Base-by-base conservation (phyloP, 306 rosid genomes). In the Pachyrhizus erosus region DNA sequence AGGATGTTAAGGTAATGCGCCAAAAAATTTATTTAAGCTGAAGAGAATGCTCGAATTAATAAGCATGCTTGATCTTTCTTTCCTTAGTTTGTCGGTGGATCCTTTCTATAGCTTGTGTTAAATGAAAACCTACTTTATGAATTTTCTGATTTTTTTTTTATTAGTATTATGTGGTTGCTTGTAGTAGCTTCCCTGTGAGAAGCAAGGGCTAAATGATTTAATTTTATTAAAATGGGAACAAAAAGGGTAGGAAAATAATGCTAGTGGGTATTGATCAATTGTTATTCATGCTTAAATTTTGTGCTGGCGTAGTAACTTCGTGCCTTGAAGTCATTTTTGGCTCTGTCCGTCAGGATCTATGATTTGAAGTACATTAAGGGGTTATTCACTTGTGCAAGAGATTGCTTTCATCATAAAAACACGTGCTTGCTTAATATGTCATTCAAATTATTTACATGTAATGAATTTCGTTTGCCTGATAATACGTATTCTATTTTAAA, bases 211-310 rank as follows among this genome's bases (percentile, higher is more conserved):
- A 72, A 58, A 73, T 81, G 82, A 87, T 82, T 82, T 65, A 74
- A 57, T 73, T 34, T 75, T 40, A 78, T 29, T 23, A 42, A 82
- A 69, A 80, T 9, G 65, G 29, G 21, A 27, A 23, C 86, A 83
- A 24, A 57, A 71, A 51, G 9, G 55, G 49, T 70, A 66, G 49
- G 37, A 49, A 52, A 60, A 86, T 73, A 72, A 73, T 86, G 70
- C 79, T 39, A 84, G 87, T 88, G 79, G 85, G 86, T 83, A 83
- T 86, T 71, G 79, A 79, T 83, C 17, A 45, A 12, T 88, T 75
- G 68, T 76, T 31, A 9, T 60, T 39, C 71, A 42, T 52, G 73
- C 70, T 71, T 84, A n/a, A 31, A 37, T 67, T 82, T 75, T 64
- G 23, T 48, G 76, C 69, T 70, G 75, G 33, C 67, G 65, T 70